These are phyloP conservation scores for Linnemannia elongata DNA, from an alignment of 192 early-diverging fungal species.

Conservation along the genomic window DNA sequence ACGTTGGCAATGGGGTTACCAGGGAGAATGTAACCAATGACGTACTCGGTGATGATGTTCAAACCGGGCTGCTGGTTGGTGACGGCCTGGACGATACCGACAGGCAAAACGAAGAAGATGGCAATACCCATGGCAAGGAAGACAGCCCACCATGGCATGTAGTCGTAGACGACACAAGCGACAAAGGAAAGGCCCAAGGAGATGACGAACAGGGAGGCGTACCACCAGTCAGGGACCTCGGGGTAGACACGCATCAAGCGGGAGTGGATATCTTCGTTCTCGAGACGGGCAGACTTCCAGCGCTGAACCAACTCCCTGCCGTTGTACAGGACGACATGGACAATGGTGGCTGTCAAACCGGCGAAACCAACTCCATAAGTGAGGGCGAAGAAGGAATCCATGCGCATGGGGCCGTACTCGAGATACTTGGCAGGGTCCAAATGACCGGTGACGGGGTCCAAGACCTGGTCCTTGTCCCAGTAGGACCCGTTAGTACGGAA, in stretches of 20 bases:
- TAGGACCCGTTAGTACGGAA: not conserved
- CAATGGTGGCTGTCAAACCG: conserved; percentile 66
- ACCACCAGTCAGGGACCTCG: conserved; percentile 69
- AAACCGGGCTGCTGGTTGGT: conserved; percentile 65
- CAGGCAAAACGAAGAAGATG: conserved; percentile 29
- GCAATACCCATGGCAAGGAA: conserved; percentile 59
- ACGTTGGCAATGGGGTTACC: conserved; percentile 66
- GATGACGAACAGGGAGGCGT: conserved; percentile 54
- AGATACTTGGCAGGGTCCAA: conserved; percentile 52
- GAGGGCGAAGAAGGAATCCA: conserved; percentile 59
- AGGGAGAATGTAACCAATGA: conserved; percentile 60
- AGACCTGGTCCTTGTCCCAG: conserved; percentile 44
- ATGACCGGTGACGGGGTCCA: conserved; percentile 12
- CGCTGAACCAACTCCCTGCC: conserved; percentile 65
- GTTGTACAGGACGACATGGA: conserved; percentile 72
- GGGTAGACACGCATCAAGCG: conserved; percentile 73
- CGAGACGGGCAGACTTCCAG: conserved; percentile 29
- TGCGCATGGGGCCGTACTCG: conserved; percentile 54
- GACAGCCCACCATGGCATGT: conserved; percentile 66
- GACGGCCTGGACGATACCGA: conserved; percentile 65
- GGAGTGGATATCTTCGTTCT: conserved; percentile 59
- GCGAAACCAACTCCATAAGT: conserved; percentile 69
- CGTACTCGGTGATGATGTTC: conserved; percentile 68
- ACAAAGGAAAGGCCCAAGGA: conserved; percentile 47
- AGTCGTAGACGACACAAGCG: conserved; percentile 27